A percentile compares a stretch with the other conserved stretches of the same genome.
These are phyloP conservation scores for Tulasnella sp. DNA, from an alignment of 768 basidiomycete genomes.

Conservation along the genomic window DNA sequence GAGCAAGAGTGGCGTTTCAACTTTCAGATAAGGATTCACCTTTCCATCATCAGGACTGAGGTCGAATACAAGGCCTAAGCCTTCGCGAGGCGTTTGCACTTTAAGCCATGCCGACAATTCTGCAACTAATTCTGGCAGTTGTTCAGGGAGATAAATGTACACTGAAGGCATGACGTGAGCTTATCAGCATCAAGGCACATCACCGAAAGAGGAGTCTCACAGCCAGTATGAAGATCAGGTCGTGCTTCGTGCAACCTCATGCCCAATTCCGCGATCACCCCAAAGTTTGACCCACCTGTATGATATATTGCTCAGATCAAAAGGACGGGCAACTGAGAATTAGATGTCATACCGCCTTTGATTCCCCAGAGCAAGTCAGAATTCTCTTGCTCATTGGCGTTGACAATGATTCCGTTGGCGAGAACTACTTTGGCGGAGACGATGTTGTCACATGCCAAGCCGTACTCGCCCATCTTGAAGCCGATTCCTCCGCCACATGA, in stretches of 20 bases:
- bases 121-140: neutral
- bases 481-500: constrained; percentile 1
- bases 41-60: neutral
- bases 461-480: neutral
- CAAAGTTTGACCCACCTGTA: constrained; percentile 13
- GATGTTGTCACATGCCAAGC: constrained; percentile 12
- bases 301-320: neutral
- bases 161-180: neutral
- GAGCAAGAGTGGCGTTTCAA: no score
- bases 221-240: neutral
- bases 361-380: constrained; percentile 17
- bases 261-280: constrained; percentile 7
- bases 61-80: neutral
- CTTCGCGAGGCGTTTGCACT: neutral
- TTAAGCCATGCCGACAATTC: neutral
- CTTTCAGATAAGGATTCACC: no score
- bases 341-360: neutral
- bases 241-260: constrained; percentile 2
- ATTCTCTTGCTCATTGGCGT: constrained; percentile 6
- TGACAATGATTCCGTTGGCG: constrained; percentile 14
- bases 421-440: constrained; percentile 14
- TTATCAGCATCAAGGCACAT: neutral
- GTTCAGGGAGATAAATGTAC: neutral
- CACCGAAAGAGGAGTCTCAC: constrained; percentile 6
- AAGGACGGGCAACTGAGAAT: neutral